phyloP scores from a whole-genome alignment of 1,139 yeast genomes.

The Schizosaccharomyces versatilis region DNA sequence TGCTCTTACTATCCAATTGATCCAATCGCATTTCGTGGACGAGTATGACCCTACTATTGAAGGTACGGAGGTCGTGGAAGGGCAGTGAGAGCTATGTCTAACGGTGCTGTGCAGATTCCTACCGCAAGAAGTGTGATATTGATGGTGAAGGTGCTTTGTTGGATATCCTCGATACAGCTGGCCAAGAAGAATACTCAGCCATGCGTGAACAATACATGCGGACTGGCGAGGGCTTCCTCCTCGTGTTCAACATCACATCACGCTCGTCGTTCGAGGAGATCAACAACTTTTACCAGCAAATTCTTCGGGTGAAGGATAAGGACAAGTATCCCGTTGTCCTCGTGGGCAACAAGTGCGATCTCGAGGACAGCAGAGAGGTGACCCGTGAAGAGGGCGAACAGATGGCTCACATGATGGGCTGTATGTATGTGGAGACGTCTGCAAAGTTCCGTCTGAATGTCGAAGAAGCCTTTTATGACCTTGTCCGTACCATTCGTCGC shows the following conservation, averaged over 20 bases:
- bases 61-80: constrained; percentile 8
- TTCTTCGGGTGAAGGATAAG: constrained; percentile 54
- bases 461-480: constrained; percentile 67
- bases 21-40: constrained; percentile 63
- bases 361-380: constrained; percentile 43
- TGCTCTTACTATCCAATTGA: constrained; percentile 66
- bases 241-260: constrained; percentile 64
- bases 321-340: constrained; percentile 24
- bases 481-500: constrained; percentile 42
- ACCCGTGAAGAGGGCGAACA: constrained; percentile 46
- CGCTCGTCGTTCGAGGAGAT: constrained; percentile 61
- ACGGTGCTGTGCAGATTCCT: constrained; percentile 30
- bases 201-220: constrained; percentile 44
- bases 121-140: constrained; percentile 21
- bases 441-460: constrained; percentile 88
- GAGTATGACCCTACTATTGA: constrained; percentile 18
- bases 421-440: constrained; percentile 76
- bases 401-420: constrained; percentile 44
- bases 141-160: constrained; percentile 22
- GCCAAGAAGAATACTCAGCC: constrained; percentile 27
- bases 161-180: constrained; percentile 28
- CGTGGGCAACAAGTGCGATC: constrained; percentile 35
- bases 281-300: constrained; percentile 59
- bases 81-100: constrained; percentile 26
- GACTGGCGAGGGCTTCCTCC: constrained; percentile 25